Evolutionary conservation across 176 grass and related monocot genomes (phyloP).

Genomic region (Eleusine coracana): DNA sequence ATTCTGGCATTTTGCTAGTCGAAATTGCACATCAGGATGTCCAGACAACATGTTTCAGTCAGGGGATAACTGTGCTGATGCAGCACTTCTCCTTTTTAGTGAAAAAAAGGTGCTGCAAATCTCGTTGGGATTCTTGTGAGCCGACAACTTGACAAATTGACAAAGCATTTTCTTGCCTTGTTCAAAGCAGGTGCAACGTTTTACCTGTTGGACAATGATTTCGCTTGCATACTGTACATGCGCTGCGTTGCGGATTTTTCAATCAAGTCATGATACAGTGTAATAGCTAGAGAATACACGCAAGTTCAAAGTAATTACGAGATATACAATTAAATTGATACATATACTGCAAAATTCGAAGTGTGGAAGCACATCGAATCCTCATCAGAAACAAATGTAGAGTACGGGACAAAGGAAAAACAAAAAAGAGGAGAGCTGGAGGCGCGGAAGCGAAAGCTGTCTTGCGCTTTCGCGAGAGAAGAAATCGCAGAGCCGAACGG

Average conservation of each 20-base stretch:
- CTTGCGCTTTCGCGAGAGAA: neutral
- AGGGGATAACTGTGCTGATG: neutral
- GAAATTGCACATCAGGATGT: neutral
- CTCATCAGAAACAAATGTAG: neutral
- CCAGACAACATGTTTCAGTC: neutral
- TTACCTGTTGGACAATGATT: neutral
- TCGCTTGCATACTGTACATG: neutral
- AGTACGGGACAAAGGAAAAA: neutral
- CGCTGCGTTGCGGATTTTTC: neutral
- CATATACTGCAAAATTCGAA: neutral
- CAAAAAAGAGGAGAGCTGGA: neutral
- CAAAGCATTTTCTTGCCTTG: neutral
- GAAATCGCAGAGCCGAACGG: neutral
- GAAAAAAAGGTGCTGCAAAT: neutral
- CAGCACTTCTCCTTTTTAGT: neutral
- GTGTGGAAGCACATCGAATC: neutral
- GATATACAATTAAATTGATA: neutral
- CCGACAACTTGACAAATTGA: neutral
- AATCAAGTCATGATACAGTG: neutral
- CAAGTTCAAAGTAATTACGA: neutral
- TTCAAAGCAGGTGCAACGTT: neutral
- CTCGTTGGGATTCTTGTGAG: slow-evolving; percentile 2
- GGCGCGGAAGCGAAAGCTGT: neutral
- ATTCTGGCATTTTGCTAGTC: neutral
- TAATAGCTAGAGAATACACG: neutral